Base-by-base conservation (phyloP, 371 early-diverging fungal genomes). In the Apophysomyces sp. region DNA sequence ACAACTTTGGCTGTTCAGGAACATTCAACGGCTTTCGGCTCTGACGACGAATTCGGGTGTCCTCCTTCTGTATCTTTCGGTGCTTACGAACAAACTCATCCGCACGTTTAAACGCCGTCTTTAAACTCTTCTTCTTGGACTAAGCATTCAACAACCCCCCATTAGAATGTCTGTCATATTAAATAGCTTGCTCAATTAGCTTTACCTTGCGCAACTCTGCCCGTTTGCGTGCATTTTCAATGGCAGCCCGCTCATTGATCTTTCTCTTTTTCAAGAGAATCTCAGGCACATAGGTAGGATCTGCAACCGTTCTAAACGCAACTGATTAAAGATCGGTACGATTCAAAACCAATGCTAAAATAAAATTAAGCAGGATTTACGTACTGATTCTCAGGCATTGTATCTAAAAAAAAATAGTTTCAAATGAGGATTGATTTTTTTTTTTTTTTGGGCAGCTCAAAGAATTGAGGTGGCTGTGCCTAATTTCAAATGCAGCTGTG, bases 181-280 rank as follows among this genome's bases (percentile, higher is more conserved):
- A 30, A 0, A 13, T 4, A 8, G 7, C 16, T 7, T 26, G 1
- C 27, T 9, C 34, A 15, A 29, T 34, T 7, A 27, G 39, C n/a
- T 4, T 63, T 81, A 90, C 92, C 86, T 88, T 87, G 69, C 85
- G 86, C 4, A 62, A 27, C 58, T 77, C 68, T 13, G 59, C 58
- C 72, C 82, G 79, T 76, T 89, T 82, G 58, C 74, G 82, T 57
- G 84, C 86, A 73, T 86, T 85, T 69, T 89, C 89, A 64, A 89
- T 92, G 69, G 90, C 88, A 55, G 84, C 67, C 86, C 94, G 93
- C 69, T 94, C 92, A 69, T 88, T 84, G 68, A 86, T 74, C 89
- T 96, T 96, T 78, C 96, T 88, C 91, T 96, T 96, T 88, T 97
- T 97, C 73, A 98, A 86, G 65, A 96, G 86, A 51, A 94, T 93